Percentiles rank a stretch among this genome's conserved stretches.
Conservation (phyloP, 2,329 filamentous ascomycete species). For the Celoporthe dispersa region DNA sequence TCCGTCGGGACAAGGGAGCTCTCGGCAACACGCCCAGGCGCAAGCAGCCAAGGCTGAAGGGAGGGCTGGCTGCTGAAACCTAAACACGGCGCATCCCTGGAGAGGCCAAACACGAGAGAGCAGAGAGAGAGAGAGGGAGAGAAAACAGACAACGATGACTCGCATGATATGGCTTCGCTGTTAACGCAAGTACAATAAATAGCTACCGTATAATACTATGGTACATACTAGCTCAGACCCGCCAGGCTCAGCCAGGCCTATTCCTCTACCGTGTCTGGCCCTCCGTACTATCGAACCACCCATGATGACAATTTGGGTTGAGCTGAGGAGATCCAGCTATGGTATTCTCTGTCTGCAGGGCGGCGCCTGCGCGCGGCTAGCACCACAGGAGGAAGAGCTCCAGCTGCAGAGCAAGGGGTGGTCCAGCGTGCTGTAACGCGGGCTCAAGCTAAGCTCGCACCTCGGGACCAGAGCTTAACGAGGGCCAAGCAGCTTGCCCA, state of each 20-base stretch:
- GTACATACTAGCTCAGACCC: neutral
- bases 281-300: neutral
- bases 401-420: neutral
- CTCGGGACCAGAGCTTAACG: neutral
- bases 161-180: neutral
- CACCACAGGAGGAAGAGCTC: neutral
- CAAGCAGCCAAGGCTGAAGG: neutral
- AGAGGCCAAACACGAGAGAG: neutral
- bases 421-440: too few relatives aligned
- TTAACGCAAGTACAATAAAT: too few relatives aligned
- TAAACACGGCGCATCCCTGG: neutral
- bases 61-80: neutral
- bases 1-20: conserved; percentile 7
- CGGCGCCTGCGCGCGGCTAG: too few relatives aligned
- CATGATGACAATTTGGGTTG: too few relatives aligned
- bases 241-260: neutral
- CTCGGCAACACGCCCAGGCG: neutral
- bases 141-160: neutral
- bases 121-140: neutral
- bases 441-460: neutral
- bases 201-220: neutral
- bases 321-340: too few relatives aligned
- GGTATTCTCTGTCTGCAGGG: too few relatives aligned
- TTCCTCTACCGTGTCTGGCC: neutral
- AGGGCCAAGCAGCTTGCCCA: neutral